Percentiles rank a stretch among this genome's conserved stretches.
Conservation (phyloP, 2,329 filamentous ascomycete genomes). For the Fusarium subglutinans region DNA sequence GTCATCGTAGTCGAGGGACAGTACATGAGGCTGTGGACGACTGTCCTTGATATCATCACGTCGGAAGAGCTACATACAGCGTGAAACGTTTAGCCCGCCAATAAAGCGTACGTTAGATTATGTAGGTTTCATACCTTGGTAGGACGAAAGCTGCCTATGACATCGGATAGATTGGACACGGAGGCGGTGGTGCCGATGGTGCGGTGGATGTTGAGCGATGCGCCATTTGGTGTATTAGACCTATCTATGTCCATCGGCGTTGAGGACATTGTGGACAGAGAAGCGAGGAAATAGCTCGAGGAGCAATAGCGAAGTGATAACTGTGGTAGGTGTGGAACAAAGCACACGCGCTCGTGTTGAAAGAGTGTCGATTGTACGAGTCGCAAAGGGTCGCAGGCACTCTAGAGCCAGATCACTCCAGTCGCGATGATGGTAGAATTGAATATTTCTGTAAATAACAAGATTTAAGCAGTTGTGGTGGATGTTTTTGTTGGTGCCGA, state of each 20-base stretch:
- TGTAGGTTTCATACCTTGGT: slow-evolving; percentile 71
- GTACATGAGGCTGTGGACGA: slow-evolving; percentile 70
- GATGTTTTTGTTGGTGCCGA: background rate
- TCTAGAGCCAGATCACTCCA: background rate
- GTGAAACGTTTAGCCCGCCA: background rate
- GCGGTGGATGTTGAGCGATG: slow-evolving; percentile 61
- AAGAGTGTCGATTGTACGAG: background rate
- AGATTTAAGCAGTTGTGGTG: background rate
- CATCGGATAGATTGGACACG: slow-evolving; percentile 77
- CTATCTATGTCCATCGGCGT: slow-evolving; percentile 67
- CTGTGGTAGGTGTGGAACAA: background rate
- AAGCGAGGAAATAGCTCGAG: background rate
- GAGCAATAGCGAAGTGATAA: background rate
- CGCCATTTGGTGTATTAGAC: slow-evolving; percentile 51
- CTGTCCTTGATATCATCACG: slow-evolving; percentile 65
- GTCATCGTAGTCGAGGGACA: slow-evolving; percentile 96
- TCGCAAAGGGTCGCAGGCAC: background rate
- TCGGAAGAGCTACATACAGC: slow-evolving; percentile 61
- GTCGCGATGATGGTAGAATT: background rate
- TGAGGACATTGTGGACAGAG: slow-evolving; percentile 54
- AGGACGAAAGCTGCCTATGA: slow-evolving; percentile 80
- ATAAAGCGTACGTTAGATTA: background rate
- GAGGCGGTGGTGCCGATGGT: slow-evolving; percentile 54
- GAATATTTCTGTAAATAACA: background rate
- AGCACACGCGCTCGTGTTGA: background rate